These are phyloP conservation scores for Fusarium papillatum DNA, from an alignment of 2,329 filamentous ascomycete genomes.

Conservation along the genomic window DNA sequence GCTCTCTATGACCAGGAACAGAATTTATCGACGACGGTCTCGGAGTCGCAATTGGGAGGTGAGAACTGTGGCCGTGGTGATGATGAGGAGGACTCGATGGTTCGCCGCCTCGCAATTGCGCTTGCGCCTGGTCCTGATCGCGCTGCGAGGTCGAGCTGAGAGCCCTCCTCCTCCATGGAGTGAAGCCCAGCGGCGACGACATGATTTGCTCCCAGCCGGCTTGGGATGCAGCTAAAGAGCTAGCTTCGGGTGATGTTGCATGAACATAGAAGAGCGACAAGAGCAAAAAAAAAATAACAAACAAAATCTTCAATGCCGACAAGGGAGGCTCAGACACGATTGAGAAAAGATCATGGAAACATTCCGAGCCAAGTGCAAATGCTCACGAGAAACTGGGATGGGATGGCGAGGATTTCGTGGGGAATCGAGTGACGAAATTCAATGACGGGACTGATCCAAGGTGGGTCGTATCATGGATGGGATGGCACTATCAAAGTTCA, in stretches of 20 bases:
- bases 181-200: constrained; percentile 63
- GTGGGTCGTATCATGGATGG: constrained; percentile 42
- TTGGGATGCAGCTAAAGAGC: constrained; percentile 21
- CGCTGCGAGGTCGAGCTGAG: constrained; percentile 53
- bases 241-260: constrained; percentile 36
- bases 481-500: constrained; percentile 40
- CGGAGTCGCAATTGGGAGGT: constrained; percentile 36
- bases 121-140: constrained; percentile 36
- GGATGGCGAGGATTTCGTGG: constrained; percentile 35
- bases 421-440: constrained; percentile 45
- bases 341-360: constrained; percentile 23
- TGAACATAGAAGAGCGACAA: constrained; percentile 12
- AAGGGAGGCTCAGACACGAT: constrained; percentile 26
- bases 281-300: constrained; percentile 8
- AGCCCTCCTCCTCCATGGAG: constrained; percentile 61
- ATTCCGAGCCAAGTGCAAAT: constrained; percentile 36
- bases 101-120: constrained; percentile 44
- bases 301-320: constrained; percentile 9
- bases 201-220: constrained; percentile 48
- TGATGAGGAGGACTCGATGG: constrained; percentile 39
- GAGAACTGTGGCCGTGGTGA: constrained; percentile 25
- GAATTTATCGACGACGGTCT: constrained; percentile 58
- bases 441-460: constrained; percentile 36
- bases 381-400: constrained; percentile 23
- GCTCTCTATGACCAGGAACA: constrained; percentile 66